Evolutionary conservation across 202 grass and related monocot genomes (phyloP).

Genomic region (Brachypodium distachyon): DNA sequence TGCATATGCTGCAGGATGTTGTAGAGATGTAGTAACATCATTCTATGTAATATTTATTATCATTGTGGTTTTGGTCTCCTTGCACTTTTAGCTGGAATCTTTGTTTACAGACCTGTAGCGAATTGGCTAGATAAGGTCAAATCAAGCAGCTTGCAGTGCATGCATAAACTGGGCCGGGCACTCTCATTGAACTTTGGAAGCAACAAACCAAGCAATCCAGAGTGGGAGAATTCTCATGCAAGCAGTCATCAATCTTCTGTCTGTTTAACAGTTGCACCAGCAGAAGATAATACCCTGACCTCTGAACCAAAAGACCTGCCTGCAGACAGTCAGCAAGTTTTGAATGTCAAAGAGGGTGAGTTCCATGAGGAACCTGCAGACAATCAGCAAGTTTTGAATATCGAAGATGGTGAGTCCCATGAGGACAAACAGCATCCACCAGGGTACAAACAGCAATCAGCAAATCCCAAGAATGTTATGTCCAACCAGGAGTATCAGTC

Average conservation of each 20-base stretch:
- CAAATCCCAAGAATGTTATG: not conserved
- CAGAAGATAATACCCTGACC: not conserved
- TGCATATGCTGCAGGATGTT: slow-evolving; percentile 36
- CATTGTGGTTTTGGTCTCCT: slow-evolving; percentile 5
- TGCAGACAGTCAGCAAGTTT: not conserved
- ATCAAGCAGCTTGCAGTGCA: not conserved
- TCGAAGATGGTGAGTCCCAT: not conserved
- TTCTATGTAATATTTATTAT: slow-evolving; percentile 1
- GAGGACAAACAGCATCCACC: not conserved
- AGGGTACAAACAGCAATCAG: not conserved
- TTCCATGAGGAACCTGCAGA: not conserved
- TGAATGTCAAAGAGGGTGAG: not conserved
- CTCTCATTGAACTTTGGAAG: not conserved
- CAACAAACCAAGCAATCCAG: not conserved
- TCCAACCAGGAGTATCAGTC: not conserved
- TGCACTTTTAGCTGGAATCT: not conserved
- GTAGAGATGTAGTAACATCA: slow-evolving; percentile 6
- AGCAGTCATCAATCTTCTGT: not conserved
- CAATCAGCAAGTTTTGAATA: not conserved
- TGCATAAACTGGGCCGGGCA: not conserved
- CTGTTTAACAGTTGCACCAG: not conserved
- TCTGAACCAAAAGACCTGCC: not conserved
- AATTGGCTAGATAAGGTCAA: not conserved
- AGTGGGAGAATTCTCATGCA: not conserved
- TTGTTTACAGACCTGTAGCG: not conserved